Base-by-base conservation (phyloP, 2,329 filamentous ascomycete genomes). In the Trichoderma sp. region DNA sequence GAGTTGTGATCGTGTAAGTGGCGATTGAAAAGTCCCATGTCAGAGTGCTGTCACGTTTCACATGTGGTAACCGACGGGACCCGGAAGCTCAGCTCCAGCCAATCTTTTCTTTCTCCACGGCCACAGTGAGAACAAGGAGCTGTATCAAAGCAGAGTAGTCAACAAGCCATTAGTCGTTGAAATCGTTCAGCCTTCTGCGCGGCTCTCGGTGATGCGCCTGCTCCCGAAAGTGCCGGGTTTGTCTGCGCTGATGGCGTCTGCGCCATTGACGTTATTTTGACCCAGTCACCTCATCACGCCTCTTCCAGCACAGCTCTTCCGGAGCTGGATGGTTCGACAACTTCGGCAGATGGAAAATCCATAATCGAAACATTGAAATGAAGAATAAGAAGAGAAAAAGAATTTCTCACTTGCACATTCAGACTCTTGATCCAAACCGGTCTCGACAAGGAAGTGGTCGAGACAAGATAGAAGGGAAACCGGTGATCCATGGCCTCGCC, bases 241-340 rank as follows among this genome's bases (percentile, higher is more conserved):
- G 41, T 47, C 14, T 47, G 60, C 14, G 28, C 60, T 63, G 60
- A 63, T 45, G 19, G 10, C 7, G n/a, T 12, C n/a, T 26, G 50
- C 60, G 60, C 60, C 60, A 63, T 55, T 63, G 60, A 63, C 60
- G 60, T 63, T 50, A 63, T 63, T 41, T 55, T 54, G n/a, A 17
- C 12, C 34, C 21, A 15, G 17, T 43, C 34, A 41, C 21, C 47
- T 30, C 58, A 51, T 48, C 58, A 47, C 43, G 26, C 48, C 39
- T 62, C n/a, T n/a, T 48, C 52, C 39, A 24, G 21, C 21, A 24
- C 43, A 39, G 59, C 39, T 62, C n/a, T n/a, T 48, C 52, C 39
- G 34, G 45, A 21, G 52, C 44, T 45, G 48, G 39, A 4, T 10
- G 19, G 26, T 26, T 28, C 19, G 14, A 47, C 12, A 14, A 14